phyloP scores from a whole-genome alignment of 208 protist species.

The Crithidia brevicula region DNA sequence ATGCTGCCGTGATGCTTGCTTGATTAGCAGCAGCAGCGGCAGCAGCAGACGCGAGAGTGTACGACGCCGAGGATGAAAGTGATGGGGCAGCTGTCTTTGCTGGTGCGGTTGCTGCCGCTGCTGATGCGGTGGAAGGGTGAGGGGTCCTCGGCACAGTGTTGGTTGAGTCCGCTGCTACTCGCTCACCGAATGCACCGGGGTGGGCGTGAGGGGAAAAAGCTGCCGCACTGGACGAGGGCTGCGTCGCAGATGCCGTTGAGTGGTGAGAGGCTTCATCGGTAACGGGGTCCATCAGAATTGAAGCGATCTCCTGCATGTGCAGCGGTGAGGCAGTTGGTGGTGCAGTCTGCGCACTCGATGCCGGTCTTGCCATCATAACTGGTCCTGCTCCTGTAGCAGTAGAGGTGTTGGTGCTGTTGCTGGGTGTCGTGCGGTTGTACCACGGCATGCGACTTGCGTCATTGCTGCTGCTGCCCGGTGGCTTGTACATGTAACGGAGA shows the following conservation, averaged over 20 bases:
- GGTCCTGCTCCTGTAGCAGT: not conserved
- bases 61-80: no score
- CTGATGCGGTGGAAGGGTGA: not conserved
- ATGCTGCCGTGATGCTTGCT: not conserved
- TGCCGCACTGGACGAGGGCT: no score
- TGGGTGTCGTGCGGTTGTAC: slow-evolving; percentile 32
- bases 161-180: no score
- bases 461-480: slow-evolving; percentile 55
- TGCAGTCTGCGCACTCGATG: not conserved
- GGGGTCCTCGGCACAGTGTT: not conserved
- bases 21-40: not conserved
- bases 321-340: not conserved
- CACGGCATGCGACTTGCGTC: slow-evolving; percentile 58
- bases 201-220: no score
- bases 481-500: slow-evolving; percentile 49
- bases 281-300: no score
- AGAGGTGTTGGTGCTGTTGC: not conserved
- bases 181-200: no score
- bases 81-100: not conserved
- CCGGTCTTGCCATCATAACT: not conserved
- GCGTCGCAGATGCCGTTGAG: no score
- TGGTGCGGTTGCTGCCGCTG: slow-evolving; percentile 3
- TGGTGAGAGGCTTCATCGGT: no score
- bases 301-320: slow-evolving; percentile 19
- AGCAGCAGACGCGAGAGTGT: not conserved